Evolutionary conservation across 495 filamentous ascomycete species (phyloP), one percentile per base, ranked within the genome.

Genomic region (Aspergillus sparsus): DNA sequence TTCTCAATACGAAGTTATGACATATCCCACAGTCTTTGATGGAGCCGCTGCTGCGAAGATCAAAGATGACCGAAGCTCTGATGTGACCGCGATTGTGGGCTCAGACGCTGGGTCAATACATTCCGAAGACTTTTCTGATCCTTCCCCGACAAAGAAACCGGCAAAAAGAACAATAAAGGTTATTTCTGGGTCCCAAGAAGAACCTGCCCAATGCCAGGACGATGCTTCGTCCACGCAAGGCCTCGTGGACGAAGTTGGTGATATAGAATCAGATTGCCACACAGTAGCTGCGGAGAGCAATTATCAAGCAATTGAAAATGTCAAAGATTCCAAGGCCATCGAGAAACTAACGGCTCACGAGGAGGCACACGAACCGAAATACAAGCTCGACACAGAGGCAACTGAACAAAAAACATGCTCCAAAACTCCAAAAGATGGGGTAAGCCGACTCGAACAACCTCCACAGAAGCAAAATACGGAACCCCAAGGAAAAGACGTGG

Each of bases 11-110:
- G 55, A 34, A 9, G 31, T 54, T 16, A 15, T 13, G 1, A 15
- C 54, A 7, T 55, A 42, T 8, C 34, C 54, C 42, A 64, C 66
- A 44, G 53, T 64, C 15, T 66, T 70, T 21, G 58, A 63, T 32
- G 65, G 58, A 10, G 53, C 63, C 42, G 58, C 56, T 53, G 57
- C 64, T n/a, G 33, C 61, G 16, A 16, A 59, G 2, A 60, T 71
- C 6, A 60, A 52, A 6, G 65, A 69, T 7, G 75, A 70, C 18
- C 62, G 63, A 49, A 66, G 65, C 21, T 78, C 75, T n/a, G 75
- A 75, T 41, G 62, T 71, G 35, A 74, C 71, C 1, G 75, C 74
- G 32, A 65, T 75, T 16, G 39, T 74, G 21, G 75, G 74, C 15
- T 76, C 75, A 0, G 74, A 78, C 31, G 59, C 60, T 3, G 74